Base-by-base conservation (phyloP, 2,329 filamentous ascomycete genomes). In the Fusarium subglutinans region DNA sequence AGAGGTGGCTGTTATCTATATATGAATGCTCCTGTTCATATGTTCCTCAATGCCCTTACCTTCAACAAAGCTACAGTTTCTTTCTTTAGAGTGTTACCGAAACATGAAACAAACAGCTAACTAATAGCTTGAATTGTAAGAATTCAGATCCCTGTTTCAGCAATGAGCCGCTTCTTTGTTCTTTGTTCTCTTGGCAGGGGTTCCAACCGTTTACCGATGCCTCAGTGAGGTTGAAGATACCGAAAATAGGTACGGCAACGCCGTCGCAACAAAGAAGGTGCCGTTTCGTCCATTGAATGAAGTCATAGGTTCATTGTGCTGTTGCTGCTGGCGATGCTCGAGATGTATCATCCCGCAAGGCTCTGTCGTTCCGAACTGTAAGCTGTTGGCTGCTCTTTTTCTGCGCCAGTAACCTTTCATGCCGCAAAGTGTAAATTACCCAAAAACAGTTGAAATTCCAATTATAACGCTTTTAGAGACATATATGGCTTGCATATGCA, bases 151-250 rank as follows among this genome's bases (percentile, higher is more conserved):
- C 33, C 12, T 17, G 41, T 60, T 37, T 66, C 53, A 50, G 47
- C 40, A 24, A 30, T 13, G 33, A 17, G n/a, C 24, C 9, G 20
- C 30, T 44, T 48, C 58, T 71, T 73, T 68, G 51, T 72, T 69
- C 71, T 72, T 74, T 74, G 71, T 72, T 65, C 57, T 48, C 30
- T 53, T 38, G 41, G 44, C 28, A 61, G 37, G 33, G 58, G 28
- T 33, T 5, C 20, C 12, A 22, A 28, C 41, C 33, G 17, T 35
- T 38, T 22, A 38, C 8, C 22, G 5, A 37, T 55, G 20, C 26
- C 24, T 24, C 24, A 24, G 24, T 51, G 9, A 47, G 14, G 26
- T 33, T 41, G 57, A 61, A 64, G 50, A 54, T 43, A 20, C 63
- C 44, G 24, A 45, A 43, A 72, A 74, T 61, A 74, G 43, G 10